A percentile compares a stretch with the other conserved stretches of the same genome.
Evolutionary conservation across 2,329 filamentous ascomycete genomes (phyloP).

Genomic region (Aspergillus candidus): DNA sequence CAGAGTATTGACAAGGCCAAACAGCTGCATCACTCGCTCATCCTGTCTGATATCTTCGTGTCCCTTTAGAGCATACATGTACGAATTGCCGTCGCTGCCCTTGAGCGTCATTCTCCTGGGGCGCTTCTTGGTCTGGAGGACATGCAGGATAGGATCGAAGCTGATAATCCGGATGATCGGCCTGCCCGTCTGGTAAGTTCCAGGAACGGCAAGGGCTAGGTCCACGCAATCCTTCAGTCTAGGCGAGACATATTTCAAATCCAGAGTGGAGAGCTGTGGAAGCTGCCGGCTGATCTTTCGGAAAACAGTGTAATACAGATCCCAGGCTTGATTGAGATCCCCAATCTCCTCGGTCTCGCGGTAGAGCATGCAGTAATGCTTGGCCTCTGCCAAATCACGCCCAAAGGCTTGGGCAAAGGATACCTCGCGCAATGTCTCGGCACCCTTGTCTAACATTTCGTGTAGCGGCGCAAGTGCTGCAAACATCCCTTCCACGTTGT

Average conservation of each 20-base stretch:
- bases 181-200: conserved; percentile 77
- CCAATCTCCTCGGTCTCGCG: conserved; percentile 81
- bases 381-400: conserved; percentile 86
- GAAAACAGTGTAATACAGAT: conserved; percentile 98
- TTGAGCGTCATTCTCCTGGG: conserved; percentile 82
- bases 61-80: conserved; percentile 92
- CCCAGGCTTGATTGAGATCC: conserved; percentile 97
- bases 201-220: conserved; percentile 89
- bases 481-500: conserved; percentile 98
- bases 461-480: conserved; percentile 82
- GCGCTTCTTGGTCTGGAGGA: conserved; percentile 95
- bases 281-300: conserved; percentile 89
- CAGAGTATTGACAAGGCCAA: conserved; percentile 93
- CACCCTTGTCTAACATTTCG: conserved; percentile 81
- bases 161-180: conserved; percentile 78
- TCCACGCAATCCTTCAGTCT: conserved; percentile 80
- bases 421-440: conserved; percentile 89
- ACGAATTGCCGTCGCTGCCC: conserved; percentile 81
- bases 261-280: conserved; percentile 84
- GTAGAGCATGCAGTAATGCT: conserved; percentile 93
- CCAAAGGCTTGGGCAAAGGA: conserved; percentile 98
- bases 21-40: conserved; percentile 98
- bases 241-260: conserved; percentile 94
- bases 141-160: conserved; percentile 82
- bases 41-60: conserved; percentile 99